These are phyloP conservation scores for Polychytrium aggregatum DNA, from an alignment of 192 early-diverging fungal species.

Conservation along the genomic window DNA sequence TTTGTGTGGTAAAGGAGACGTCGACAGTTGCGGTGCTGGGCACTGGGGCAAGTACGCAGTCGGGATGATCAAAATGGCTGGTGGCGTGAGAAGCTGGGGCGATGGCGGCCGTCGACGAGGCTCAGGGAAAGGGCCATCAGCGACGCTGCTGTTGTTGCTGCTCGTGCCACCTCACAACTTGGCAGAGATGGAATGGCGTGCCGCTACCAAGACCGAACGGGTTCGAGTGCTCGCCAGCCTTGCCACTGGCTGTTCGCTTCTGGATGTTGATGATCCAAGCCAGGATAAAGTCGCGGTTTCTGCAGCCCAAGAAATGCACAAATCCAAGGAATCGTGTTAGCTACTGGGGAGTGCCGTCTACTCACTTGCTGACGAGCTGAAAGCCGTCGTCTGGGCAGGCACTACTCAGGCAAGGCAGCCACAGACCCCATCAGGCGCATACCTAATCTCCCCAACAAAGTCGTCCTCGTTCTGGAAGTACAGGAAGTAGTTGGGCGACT, in stretches of 20 bases:
- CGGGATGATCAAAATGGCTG: no score
- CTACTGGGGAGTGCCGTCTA: background rate
- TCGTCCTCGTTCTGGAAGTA: conserved; percentile 1
- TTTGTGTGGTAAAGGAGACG: no score
- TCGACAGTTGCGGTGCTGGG: no score
- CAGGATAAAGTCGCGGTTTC: conserved; percentile 33
- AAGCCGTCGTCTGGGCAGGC: background rate
- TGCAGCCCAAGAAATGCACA: conserved; percentile 2
- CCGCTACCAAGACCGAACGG: conserved; percentile 24
- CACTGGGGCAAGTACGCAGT: no score
- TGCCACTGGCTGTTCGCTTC: conserved; percentile 3
- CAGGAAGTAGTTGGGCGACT: conserved; percentile 32
- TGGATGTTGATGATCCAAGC: conserved; percentile 23
- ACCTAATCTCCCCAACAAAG: conserved; percentile 23
- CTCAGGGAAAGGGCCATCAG: no score
- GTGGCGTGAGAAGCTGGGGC: no score
- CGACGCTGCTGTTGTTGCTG: no score
- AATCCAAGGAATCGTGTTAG: background rate
- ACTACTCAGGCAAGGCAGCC: no score
- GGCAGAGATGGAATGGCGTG: conserved; percentile 21
- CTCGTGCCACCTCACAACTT: no score
- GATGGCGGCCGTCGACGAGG: no score
- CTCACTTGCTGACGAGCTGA: background rate
- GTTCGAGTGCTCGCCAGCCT: conserved; percentile 10
- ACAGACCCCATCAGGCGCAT: no score